phyloP scores from a whole-genome alignment of 768 basidiomycete species.

The Botryobasidium botryosum region DNA sequence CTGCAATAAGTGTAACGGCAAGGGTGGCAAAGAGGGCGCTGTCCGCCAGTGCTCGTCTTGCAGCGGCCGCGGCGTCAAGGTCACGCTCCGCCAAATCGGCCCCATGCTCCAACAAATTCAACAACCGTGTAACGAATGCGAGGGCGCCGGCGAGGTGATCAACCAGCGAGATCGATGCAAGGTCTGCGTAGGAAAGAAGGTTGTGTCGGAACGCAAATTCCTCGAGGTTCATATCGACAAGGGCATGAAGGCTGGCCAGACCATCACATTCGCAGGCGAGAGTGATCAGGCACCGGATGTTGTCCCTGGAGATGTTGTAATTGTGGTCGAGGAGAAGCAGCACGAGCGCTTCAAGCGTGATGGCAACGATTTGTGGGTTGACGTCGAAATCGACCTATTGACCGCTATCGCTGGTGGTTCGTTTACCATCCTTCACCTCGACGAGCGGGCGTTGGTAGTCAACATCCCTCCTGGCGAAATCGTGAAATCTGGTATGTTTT shows the following conservation, averaged over 20 bases:
- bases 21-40: constrained; percentile 94
- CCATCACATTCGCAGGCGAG: constrained; percentile 75
- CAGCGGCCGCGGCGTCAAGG: constrained; percentile 75
- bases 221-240: constrained; percentile 97
- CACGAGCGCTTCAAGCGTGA: constrained; percentile 79
- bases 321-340: constrained; percentile 83
- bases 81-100: constrained; percentile 92
- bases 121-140: constrained; percentile 84
- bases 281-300: constrained; percentile 83
- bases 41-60: constrained; percentile 65
- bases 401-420: constrained; percentile 87
- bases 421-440: constrained; percentile 80
- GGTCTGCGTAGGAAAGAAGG: constrained; percentile 90
- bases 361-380: constrained; percentile 71
- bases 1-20: constrained; percentile 86
- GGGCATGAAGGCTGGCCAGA: constrained; percentile 91
- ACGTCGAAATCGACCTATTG: constrained; percentile 83
- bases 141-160: constrained; percentile 88
- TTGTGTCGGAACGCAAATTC: constrained; percentile 84
- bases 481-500: constrained; percentile 69
- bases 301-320: constrained; percentile 85
- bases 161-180: constrained; percentile 84
- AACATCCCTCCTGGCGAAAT: constrained; percentile 79
- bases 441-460: constrained; percentile 76
- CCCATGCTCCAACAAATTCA: constrained; percentile 99